Evolutionary conservation across 148 eudicot genomes (phyloP).

Genomic region (Rhododendron vialii): DNA sequence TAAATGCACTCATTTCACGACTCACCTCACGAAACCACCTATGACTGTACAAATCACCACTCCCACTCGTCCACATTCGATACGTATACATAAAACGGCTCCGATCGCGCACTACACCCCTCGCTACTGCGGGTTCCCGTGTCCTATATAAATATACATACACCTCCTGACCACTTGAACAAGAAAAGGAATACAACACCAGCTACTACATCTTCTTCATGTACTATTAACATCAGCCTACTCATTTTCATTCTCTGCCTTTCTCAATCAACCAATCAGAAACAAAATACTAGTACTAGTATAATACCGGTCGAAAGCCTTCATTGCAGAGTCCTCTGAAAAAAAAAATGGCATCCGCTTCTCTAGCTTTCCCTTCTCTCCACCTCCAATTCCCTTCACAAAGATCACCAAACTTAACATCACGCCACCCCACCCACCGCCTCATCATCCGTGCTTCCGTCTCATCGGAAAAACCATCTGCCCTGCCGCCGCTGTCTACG

Average conservation of each 20-base stretch:
- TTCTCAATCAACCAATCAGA: not conserved
- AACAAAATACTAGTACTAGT: not conserved
- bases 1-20: not conserved
- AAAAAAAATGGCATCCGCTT: not conserved
- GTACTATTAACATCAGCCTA: not conserved
- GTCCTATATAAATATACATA: too few relatives aligned
- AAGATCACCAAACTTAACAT: not conserved
- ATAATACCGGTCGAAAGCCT: not conserved
- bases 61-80: too few relatives aligned
- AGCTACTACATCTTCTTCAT: too few relatives aligned
- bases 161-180: too few relatives aligned
- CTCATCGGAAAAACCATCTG: not conserved
- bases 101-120: too few relatives aligned
- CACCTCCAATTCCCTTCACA: not conserved
- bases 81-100: not conserved
- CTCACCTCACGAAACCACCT: too few relatives aligned
- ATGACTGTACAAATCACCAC: too few relatives aligned
- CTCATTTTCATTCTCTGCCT: not conserved
- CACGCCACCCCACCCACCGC: not conserved
- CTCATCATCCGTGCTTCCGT: not conserved
- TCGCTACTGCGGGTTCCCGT: too few relatives aligned
- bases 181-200: too few relatives aligned
- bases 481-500: not conserved
- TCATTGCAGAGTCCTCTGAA: not conserved
- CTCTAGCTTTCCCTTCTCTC: not conserved